These are phyloP conservation scores for Arthrobotrys iridis DNA, from an alignment of 2,329 filamentous ascomycete species.

Conservation along the genomic window DNA sequence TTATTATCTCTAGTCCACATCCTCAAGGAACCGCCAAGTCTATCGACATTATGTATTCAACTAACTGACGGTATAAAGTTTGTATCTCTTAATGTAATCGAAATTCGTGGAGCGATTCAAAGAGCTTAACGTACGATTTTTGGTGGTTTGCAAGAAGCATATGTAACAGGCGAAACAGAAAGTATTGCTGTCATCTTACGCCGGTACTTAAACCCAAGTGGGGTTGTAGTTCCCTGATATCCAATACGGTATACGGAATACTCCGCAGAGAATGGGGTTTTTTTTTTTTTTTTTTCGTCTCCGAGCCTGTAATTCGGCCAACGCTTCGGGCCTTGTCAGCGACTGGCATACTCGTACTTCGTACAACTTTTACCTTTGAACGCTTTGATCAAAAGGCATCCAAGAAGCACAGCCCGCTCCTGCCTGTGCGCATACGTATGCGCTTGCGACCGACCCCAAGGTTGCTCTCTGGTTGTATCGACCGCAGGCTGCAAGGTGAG, in stretches of 20 bases:
- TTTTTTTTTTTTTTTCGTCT: background rate
- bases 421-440: slow-evolving; percentile 16
- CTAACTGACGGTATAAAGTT: slow-evolving; percentile 1
- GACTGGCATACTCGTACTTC: slow-evolving; percentile 32
- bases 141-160: background rate
- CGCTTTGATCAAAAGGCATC: background rate
- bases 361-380: slow-evolving; percentile 19
- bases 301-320: background rate
- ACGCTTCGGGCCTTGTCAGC: slow-evolving; percentile 25
- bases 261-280: background rate
- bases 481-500: background rate
- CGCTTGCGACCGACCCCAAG: background rate
- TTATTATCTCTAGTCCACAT: background rate
- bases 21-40: background rate
- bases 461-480: background rate
- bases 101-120: slow-evolving; percentile 16
- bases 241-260: slow-evolving; percentile 17
- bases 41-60: slow-evolving; percentile 4
- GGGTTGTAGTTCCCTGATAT: slow-evolving; percentile 1
- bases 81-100: slow-evolving; percentile 13
- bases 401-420: slow-evolving; percentile 28
- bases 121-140: background rate
- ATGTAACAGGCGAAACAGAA: background rate
- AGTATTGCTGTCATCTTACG: slow-evolving; percentile 6
- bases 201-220: slow-evolving; percentile 19